Conservation (phyloP, 768 basidiomycete species). For the Dentipellis sp. region DNA sequence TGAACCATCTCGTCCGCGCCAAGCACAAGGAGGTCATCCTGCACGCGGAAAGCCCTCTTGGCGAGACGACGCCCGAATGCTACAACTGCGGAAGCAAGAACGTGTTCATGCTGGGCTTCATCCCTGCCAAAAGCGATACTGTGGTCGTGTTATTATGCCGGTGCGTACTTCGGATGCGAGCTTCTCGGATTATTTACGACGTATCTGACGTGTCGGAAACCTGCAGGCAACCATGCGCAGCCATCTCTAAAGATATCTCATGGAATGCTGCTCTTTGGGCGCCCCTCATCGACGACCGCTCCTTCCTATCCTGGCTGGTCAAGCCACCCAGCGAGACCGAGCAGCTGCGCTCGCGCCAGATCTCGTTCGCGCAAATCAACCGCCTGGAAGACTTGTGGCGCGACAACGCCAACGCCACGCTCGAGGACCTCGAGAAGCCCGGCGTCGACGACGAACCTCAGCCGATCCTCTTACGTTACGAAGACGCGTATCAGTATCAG, state of each 20-base stretch:
- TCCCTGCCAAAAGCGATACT: constrained; percentile 97
- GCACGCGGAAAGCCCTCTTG: constrained; percentile 90
- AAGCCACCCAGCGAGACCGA: constrained; percentile 96
- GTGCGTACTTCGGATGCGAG: constrained; percentile 36
- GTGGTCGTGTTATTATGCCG: constrained; percentile 96
- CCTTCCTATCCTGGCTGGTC: constrained; percentile 98
- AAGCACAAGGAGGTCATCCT: constrained; percentile 99
- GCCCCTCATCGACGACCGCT: constrained; percentile 95
- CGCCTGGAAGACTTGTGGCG: constrained; percentile 97
- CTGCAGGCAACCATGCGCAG: constrained; percentile 90
- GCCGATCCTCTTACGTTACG: constrained; percentile 81
- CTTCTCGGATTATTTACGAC: constrained; percentile 1
- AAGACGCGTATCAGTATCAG: constrained; percentile 99
- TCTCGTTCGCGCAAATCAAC: constrained; percentile 95
- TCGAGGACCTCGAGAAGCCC: constrained; percentile 95
- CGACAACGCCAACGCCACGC: constrained; percentile 87
- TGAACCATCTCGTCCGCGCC: constrained; percentile 97
- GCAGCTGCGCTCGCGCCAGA: constrained; percentile 92
- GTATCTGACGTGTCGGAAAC: constrained; percentile 1
- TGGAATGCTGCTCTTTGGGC: constrained; percentile 99
- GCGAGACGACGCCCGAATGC: constrained; percentile 97
- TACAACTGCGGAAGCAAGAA: constrained; percentile 99
- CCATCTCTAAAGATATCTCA: constrained; percentile 94
- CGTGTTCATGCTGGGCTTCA: constrained; percentile 98
- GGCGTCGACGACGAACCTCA: constrained; percentile 98